Base-by-base conservation (phyloP, 2,329 filamentous ascomycete species). In the Harringtonia lauricola region DNA sequence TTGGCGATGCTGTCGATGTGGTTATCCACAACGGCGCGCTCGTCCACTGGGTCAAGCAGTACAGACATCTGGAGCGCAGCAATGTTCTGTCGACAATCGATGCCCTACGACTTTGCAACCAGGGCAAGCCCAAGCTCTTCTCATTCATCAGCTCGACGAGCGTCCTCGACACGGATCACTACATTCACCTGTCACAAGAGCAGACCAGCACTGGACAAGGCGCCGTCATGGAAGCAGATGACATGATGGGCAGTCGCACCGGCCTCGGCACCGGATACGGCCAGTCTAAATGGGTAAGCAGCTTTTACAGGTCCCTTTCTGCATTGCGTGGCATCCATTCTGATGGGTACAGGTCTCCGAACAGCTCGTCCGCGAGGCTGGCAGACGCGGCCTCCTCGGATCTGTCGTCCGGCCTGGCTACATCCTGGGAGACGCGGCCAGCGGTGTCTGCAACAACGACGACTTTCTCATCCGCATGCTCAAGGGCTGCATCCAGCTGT, bases 401-500 rank as follows among this genome's bases (percentile, higher is more conserved):
- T 74, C 81, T 19, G 76, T 95, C 35, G 70, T 95, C 39, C 79
- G 90, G 13, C 83, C 90, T 4, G 88, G 90, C 26, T 95, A 95
- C 59, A 79, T 95, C 31, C 71, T 83, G 4, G 90, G 88, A 21
- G 79, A 89, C 57, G 72, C 76, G 1, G 62, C 69, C 36, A 79
- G 74, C 13, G 89, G 89, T 41, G 75, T 76, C 49, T 83, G 67
- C 59, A 86, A 83, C 60, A 89, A 81, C 1, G 90, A 96, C 56
- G 90, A 95, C 62, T 96, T 95, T 68, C 66, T 96, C 8, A 75
- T 95, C 51, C 79, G 90, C 33, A 77, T 95, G 64, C 66, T 82
- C 45, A 95, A 95, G 66, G 89, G 87, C 45, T 94, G 87, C 55
- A 68, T 94, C 41, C 89, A 96, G 62, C 70, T 95, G 3, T 67